Conservation (phyloP, 306 rosid genomes). For the Vicia faba region DNA sequence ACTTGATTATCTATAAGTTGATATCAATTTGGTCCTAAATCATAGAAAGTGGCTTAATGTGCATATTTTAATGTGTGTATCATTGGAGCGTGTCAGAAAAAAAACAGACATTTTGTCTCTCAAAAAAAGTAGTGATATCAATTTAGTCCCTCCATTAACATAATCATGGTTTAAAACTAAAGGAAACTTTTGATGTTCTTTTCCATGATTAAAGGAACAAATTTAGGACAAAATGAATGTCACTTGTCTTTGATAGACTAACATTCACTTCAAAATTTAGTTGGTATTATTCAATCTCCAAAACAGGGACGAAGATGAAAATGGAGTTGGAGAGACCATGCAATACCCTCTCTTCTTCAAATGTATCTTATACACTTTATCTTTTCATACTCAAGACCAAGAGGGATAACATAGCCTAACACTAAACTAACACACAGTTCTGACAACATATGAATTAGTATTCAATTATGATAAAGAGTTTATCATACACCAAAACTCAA, state of each 20-base stretch:
- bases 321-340: neutral
- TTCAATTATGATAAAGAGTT: no score
- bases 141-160: neutral
- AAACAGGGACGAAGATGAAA: constrained; percentile 21
- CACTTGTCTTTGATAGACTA: constrained; percentile 8
- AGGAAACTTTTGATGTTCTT: neutral
- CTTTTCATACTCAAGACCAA: no score
- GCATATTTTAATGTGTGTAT: neutral
- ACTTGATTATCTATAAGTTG: constrained; percentile 18
- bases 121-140: neutral
- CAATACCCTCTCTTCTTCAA: constrained; percentile 2
- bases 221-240: constrained; percentile 12
- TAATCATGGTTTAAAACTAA: constrained; percentile 5
- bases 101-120: neutral
- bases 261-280: constrained; percentile 7
- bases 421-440: no score
- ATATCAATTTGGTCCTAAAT: constrained; percentile 16
- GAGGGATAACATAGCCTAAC: no score
- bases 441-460: no score
- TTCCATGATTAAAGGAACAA: neutral
- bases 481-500: no score
- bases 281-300: neutral
- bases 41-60: constrained; percentile 3
- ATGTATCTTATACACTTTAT: no score
- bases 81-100: neutral